phyloP scores from a whole-genome alignment of 192 early-diverging fungal genomes.

The Jimgerdemannia lactiflua region DNA sequence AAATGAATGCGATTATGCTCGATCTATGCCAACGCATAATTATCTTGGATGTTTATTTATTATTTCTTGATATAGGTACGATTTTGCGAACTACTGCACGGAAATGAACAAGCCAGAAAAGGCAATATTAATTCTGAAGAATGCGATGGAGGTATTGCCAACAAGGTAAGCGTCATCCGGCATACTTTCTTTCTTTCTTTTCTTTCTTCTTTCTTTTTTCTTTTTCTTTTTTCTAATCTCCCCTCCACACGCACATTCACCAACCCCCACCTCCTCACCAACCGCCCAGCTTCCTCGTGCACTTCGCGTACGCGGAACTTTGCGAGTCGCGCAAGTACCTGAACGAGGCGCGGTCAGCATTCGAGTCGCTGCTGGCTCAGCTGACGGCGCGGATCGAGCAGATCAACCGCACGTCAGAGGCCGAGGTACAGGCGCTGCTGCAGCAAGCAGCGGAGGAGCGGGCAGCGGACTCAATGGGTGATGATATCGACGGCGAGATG shows the following conservation, averaged over 20 bases:
- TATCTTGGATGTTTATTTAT: constrained; percentile 4
- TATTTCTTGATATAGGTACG: constrained; percentile 27
- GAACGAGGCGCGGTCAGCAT: constrained; percentile 49
- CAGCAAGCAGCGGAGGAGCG: constrained; percentile 38
- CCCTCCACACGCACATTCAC: not conserved
- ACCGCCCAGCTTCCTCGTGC: constrained; percentile 37
- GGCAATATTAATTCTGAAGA: constrained; percentile 59
- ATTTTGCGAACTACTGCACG: constrained; percentile 56
- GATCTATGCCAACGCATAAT: too few relatives aligned
- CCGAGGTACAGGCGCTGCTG: constrained; percentile 42
- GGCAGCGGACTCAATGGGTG: constrained; percentile 32
- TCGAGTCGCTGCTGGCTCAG: constrained; percentile 46
- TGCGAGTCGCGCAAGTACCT: constrained; percentile 62
- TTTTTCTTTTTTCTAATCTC: constrained; percentile 5
- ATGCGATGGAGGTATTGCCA: constrained; percentile 68
- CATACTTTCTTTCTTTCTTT: constrained; percentile 2
- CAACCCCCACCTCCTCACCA: not conserved
- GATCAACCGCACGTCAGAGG: constrained; percentile 34
- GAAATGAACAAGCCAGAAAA: constrained; percentile 59
- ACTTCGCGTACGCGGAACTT: constrained; percentile 72
- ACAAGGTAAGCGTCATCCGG: constrained; percentile 45
- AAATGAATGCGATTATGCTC: not conserved
- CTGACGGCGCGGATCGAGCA: constrained; percentile 20
- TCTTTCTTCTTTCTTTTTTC: constrained; percentile 7
- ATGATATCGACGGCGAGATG: constrained; percentile 57